Evolutionary conservation across 164 flowering plant genomes (phyloP).

Genomic region (Euptelea pleiosperma): DNA sequence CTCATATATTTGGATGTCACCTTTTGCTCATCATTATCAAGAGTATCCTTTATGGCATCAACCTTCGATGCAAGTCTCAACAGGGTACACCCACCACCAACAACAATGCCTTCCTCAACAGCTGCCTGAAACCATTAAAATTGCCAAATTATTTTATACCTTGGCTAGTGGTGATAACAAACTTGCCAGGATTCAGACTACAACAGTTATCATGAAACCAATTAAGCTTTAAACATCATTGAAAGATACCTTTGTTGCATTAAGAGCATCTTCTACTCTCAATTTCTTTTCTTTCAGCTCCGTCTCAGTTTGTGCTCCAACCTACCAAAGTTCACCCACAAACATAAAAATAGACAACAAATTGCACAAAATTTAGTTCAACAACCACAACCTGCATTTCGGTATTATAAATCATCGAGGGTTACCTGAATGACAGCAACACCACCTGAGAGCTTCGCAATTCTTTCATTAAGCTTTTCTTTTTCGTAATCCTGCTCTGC

Average conservation of each 20-base stretch:
- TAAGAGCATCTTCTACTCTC: conserved; percentile 98
- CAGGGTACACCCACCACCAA: conserved; percentile 92
- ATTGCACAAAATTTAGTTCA: background rate
- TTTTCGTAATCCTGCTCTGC: conserved; percentile 94
- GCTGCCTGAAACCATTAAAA: conserved; percentile 63
- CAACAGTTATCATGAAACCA: background rate
- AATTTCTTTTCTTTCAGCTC: conserved; percentile 94
- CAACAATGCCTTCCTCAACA: conserved; percentile 97
- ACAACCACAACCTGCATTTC: background rate
- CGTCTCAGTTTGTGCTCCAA: conserved; percentile 99
- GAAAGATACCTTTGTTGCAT: conserved; percentile 83
- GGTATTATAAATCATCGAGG: background rate
- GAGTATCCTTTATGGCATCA: conserved; percentile 73
- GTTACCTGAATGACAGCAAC: conserved; percentile 93
- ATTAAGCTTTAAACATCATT: background rate
- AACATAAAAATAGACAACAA: background rate
- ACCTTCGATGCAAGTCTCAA: conserved; percentile 87
- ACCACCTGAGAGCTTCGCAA: conserved; percentile 96
- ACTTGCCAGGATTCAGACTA: background rate
- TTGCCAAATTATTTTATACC: background rate
- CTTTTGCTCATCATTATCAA: conserved; percentile 90
- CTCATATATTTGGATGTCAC: conserved; percentile 24
- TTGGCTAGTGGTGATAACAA: background rate
- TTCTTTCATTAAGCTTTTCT: conserved; percentile 92
- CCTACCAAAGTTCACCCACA: conserved; percentile 38